Conservation (phyloP, 192 early-diverging fungal genomes). For the Coemansia sp. region DNA sequence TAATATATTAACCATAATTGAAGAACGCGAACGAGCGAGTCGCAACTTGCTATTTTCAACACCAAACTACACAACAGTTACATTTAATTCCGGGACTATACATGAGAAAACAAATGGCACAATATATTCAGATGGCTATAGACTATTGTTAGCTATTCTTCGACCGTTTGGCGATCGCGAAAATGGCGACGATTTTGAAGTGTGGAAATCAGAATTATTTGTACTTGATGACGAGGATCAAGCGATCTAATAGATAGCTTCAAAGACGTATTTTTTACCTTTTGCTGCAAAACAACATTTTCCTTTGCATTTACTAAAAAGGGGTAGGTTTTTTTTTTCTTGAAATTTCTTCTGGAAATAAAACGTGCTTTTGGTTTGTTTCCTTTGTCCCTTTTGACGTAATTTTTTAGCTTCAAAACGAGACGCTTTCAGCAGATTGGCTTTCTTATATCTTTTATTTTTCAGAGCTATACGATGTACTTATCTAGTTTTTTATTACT, state of each 20-base stretch:
- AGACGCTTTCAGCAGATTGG: too few species aligned
- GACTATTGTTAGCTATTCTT: background rate
- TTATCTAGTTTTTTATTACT: background rate
- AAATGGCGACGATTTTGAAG: background rate
- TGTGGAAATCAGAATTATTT: background rate
- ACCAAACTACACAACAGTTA: background rate
- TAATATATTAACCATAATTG: background rate
- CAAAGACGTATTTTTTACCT: background rate
- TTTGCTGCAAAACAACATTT: background rate
- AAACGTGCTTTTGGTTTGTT: background rate
- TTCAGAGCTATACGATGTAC: background rate
- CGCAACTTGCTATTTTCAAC: background rate
- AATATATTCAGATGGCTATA: slow-evolving; percentile 7
- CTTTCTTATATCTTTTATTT: background rate
- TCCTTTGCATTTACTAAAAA: background rate
- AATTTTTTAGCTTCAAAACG: background rate
- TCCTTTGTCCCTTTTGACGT: background rate
- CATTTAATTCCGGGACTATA: too few species aligned
- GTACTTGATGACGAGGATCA: background rate
- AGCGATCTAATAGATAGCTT: too few species aligned
- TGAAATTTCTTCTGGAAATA: background rate
- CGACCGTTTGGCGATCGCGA: slow-evolving; percentile 4
- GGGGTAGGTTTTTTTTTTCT: background rate
- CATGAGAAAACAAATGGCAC: too few species aligned
- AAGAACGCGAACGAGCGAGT: background rate